phyloP scores from a whole-genome alignment of 495 filamentous ascomycete genomes.

The Hyaloscypha hepaticicola region DNA sequence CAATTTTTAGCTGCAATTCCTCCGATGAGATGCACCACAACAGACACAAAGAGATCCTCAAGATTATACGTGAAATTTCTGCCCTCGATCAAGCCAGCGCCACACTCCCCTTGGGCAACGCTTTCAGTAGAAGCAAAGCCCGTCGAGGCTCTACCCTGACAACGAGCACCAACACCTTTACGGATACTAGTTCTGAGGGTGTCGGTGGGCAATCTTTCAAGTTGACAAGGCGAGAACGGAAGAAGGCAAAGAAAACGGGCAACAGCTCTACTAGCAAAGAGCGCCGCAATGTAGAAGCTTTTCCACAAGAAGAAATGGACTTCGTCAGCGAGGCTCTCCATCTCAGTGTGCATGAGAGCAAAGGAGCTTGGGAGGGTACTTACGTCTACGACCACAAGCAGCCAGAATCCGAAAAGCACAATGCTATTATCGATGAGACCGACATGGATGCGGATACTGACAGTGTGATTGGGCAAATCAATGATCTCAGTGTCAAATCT shows the following conservation, averaged over 20 bases:
- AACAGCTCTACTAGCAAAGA: neutral
- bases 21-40: slow-evolving; percentile 32
- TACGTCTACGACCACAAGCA: slow-evolving; percentile 22
- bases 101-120: neutral
- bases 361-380: slow-evolving; percentile 29
- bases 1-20: slow-evolving; percentile 26
- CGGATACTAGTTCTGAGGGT: slow-evolving; percentile 16
- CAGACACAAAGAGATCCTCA: slow-evolving; percentile 31
- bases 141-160: slow-evolving; percentile 3
- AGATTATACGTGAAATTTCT: slow-evolving; percentile 22
- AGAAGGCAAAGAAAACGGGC: slow-evolving; percentile 22
- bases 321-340: slow-evolving; percentile 31
- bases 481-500: slow-evolving; percentile 10
- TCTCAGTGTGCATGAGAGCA: slow-evolving; percentile 23
- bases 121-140: neutral
- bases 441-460: neutral
- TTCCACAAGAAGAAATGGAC: slow-evolving; percentile 23
- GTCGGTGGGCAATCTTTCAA: neutral
- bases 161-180: slow-evolving; percentile 3
- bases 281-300: slow-evolving; percentile 11
- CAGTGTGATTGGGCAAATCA: neutral
- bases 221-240: slow-evolving; percentile 19
- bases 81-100: slow-evolving; percentile 13
- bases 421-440: neutral
- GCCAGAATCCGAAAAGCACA: neutral